A percentile compares a stretch with the other conserved stretches of the same genome.
phyloP scores from a whole-genome alignment of 352 stramenopile genomes.

The Albugo laibachii region DNA sequence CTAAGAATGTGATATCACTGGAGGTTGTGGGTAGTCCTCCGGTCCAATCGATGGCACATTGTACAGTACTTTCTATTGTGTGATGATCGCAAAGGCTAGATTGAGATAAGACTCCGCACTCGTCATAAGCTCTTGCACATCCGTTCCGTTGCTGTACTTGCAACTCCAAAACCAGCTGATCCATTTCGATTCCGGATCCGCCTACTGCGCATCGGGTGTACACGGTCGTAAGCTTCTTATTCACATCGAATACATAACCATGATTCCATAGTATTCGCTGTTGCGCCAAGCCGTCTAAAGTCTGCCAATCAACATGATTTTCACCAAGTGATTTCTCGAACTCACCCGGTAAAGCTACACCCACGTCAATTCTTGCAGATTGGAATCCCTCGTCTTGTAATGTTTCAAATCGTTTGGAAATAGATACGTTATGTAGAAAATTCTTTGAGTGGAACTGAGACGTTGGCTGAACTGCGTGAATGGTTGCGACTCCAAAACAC shows the following conservation, averaged over 20 bases:
- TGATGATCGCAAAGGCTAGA: background rate
- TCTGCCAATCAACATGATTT: constrained; percentile 11
- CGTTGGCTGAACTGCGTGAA: no score
- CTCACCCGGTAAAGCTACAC: no score
- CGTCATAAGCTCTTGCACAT: constrained; percentile 6
- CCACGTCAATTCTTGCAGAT: no score
- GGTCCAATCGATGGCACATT: constrained; percentile 13
- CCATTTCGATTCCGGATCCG: constrained; percentile 14
- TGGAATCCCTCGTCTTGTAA: no score
- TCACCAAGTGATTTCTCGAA: no score
- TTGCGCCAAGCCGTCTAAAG: constrained; percentile 24
- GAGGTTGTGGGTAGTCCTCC: constrained; percentile 13
- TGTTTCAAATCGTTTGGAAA: no score
- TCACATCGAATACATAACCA: constrained; percentile 15
- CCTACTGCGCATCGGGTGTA: constrained; percentile 12
- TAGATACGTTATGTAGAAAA: no score
- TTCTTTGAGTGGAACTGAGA: no score
- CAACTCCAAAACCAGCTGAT: constrained; percentile 15
- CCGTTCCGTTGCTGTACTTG: constrained; percentile 13
- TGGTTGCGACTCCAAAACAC: no score
- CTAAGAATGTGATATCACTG: background rate
- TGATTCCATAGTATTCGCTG: constrained; percentile 33
- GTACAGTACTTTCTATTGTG: constrained; percentile 10
- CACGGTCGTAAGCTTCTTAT: constrained; percentile 3
- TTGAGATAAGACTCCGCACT: background rate